These are phyloP conservation scores for Tulasnella sp. DNA, from an alignment of 768 basidiomycete species.

Conservation along the genomic window DNA sequence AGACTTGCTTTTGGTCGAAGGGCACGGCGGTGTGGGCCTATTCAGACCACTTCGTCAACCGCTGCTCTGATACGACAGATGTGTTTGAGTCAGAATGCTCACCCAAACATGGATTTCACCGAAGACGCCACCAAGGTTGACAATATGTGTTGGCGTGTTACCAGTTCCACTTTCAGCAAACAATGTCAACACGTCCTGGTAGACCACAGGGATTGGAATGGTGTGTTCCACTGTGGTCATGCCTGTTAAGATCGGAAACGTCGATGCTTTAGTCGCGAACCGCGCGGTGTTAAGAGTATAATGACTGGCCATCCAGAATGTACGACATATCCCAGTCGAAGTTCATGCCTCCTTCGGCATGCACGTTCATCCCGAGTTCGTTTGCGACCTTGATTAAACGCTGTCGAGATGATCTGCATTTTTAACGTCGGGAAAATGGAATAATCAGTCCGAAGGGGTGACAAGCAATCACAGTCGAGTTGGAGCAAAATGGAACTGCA, in stretches of 20 bases:
- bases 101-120: constrained; percentile 67
- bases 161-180: constrained; percentile 60
- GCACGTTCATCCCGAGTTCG: constrained; percentile 6
- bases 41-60: neutral
- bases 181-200: constrained; percentile 53
- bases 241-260: constrained; percentile 37
- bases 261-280: neutral
- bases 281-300: neutral
- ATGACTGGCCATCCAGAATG: constrained; percentile 59
- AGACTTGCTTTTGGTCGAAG: constrained; percentile 49
- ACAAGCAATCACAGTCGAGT: too few relatives aligned
- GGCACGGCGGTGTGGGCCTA: constrained; percentile 30
- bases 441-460: too few relatives aligned
- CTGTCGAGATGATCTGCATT: constrained; percentile 6
- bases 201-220: constrained; percentile 51
- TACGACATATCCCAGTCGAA: constrained; percentile 71
- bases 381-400: constrained; percentile 11
- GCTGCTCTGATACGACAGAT: too few relatives aligned
- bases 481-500: constrained; percentile 20
- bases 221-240: constrained; percentile 71
- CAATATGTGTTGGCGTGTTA: constrained; percentile 61
- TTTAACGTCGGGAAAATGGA: too few relatives aligned
- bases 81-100: too few relatives aligned
- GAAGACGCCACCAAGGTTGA: constrained; percentile 61
- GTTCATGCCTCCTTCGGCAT: constrained; percentile 49